Percentiles rank a stretch among this genome's conserved stretches.
Evolutionary conservation across 176 grass and related monocot species (phyloP).

Genomic region (Juncus inflexus): DNA sequence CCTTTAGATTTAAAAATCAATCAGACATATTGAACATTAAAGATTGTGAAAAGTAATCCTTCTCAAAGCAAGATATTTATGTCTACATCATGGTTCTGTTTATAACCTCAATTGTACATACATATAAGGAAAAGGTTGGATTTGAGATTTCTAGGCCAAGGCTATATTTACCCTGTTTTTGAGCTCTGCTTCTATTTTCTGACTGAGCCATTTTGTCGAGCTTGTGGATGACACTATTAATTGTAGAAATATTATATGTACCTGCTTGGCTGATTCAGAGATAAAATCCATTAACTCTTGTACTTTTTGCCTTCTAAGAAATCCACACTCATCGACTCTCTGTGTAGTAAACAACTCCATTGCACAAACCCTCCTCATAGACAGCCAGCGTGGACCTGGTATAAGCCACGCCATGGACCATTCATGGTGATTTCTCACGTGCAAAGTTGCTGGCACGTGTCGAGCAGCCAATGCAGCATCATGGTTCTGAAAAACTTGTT

Average conservation of each 20-base stretch:
- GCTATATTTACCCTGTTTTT: no score
- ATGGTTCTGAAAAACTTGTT: slow-evolving; percentile 9
- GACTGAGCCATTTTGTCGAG: no score
- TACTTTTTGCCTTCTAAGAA: slow-evolving; percentile 22
- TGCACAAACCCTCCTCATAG: slow-evolving; percentile 7
- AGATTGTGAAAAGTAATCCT: no score
- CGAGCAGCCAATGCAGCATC: slow-evolving; percentile 7
- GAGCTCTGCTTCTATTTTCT: no score
- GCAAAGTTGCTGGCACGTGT: background rate
- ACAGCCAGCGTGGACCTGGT: slow-evolving; percentile 3
- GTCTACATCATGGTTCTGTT: no score
- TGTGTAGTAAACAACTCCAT: slow-evolving; percentile 16
- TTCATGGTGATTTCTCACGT: background rate
- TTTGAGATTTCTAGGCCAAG: no score
- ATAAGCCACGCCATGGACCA: slow-evolving; percentile 9
- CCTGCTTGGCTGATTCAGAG: background rate
- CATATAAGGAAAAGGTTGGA: no score
- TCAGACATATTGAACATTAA: no score
- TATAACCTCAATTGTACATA: no score
- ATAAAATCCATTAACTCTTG: slow-evolving; percentile 14
- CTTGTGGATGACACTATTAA: no score
- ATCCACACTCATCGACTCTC: slow-evolving; percentile 10
- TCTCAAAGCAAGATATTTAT: no score
- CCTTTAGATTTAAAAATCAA: slow-evolving; percentile 6
- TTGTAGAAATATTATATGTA: background rate